phyloP scores from a whole-genome alignment of 129 eudicot species.

The Artemisia annua region DNA sequence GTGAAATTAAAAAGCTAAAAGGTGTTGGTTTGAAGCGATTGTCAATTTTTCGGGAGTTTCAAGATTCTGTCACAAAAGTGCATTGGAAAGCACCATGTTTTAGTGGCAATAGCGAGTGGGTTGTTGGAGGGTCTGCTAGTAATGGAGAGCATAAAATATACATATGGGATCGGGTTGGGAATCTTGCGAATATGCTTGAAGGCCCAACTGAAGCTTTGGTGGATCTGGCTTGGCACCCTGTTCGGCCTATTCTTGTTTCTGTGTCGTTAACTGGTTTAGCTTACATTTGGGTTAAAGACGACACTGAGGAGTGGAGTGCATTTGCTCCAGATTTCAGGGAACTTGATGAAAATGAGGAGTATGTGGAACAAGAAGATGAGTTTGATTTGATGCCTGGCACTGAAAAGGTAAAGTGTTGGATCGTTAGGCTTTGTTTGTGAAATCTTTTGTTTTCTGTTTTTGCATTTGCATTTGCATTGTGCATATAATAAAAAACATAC shows the following conservation, averaged over 20 bases:
- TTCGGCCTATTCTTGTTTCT: conserved; percentile 74
- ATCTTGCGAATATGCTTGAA: conserved; percentile 87
- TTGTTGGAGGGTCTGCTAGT: conserved; percentile 88
- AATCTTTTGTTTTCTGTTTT: not conserved
- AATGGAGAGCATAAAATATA: conserved; percentile 95
- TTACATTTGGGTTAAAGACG: conserved; percentile 91
- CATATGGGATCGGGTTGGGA: conserved; percentile 88
- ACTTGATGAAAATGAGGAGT: conserved; percentile 94
- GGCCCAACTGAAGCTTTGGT: conserved; percentile 86
- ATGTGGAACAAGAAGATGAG: conserved; percentile 91
- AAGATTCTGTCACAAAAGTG: conserved; percentile 73
- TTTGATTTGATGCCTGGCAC: conserved; percentile 74
- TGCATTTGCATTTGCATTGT: too few relatives aligned
- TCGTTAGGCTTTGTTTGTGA: not conserved
- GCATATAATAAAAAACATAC: not conserved
- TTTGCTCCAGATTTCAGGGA: conserved; percentile 95
- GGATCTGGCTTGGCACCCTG: conserved; percentile 96
- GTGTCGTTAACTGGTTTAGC: conserved; percentile 76
- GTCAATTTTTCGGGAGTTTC: conserved; percentile 69
- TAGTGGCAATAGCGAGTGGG: conserved; percentile 92
- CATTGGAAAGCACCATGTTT: conserved; percentile 97
- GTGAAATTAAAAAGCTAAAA: conserved; percentile 55
- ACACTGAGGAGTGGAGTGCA: conserved; percentile 90
- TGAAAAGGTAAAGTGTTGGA: conserved; percentile 47
- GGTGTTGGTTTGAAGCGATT: conserved; percentile 63